A percentile compares a stretch with the other conserved stretches of the same genome.
Evolutionary conservation across 1,284 basidiomycete genomes (phyloP).

Genomic region (Ceratobasidium theobromae): DNA sequence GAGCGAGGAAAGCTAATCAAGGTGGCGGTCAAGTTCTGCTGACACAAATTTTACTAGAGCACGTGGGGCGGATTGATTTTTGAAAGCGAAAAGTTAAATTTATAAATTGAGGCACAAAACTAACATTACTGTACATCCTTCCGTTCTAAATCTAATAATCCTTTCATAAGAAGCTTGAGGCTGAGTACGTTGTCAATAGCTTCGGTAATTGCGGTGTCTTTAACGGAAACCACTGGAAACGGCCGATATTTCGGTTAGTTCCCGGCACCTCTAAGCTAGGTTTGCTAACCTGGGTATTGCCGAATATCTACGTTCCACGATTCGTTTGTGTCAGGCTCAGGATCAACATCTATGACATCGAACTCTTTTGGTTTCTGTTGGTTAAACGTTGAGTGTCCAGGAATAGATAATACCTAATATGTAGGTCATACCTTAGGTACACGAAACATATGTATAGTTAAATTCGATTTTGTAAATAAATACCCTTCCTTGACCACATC

Average conservation of each 20-base stretch:
- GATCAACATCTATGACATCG: constrained; percentile 17
- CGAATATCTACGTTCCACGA: constrained; percentile 23
- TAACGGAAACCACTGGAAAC: constrained; percentile 18
- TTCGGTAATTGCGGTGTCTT: constrained; percentile 17
- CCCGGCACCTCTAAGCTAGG: neutral
- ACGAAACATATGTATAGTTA: constrained; percentile 21
- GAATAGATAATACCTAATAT: neutral
- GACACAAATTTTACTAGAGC: neutral
- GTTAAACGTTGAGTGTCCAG: neutral
- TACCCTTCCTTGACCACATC: constrained; percentile 12
- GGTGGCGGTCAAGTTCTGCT: neutral
- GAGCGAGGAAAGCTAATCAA: too few species aligned
- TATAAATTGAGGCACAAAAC: neutral
- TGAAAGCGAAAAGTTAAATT: neutral
- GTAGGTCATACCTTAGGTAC: neutral
- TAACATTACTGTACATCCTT: constrained; percentile 6
- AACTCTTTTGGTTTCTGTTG: constrained; percentile 10
- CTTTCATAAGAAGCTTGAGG: constrained; percentile 23
- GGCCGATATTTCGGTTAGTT: neutral
- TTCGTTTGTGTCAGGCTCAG: constrained; percentile 6
- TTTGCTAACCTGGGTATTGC: constrained; percentile 1
- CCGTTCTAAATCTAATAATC: constrained; percentile 18
- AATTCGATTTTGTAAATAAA: constrained; percentile 8
- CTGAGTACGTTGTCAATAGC: constrained; percentile 20
- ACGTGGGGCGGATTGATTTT: neutral